phyloP scores from a whole-genome alignment of 805 yeast species.

The Debaryomyces tyrocola region DNA sequence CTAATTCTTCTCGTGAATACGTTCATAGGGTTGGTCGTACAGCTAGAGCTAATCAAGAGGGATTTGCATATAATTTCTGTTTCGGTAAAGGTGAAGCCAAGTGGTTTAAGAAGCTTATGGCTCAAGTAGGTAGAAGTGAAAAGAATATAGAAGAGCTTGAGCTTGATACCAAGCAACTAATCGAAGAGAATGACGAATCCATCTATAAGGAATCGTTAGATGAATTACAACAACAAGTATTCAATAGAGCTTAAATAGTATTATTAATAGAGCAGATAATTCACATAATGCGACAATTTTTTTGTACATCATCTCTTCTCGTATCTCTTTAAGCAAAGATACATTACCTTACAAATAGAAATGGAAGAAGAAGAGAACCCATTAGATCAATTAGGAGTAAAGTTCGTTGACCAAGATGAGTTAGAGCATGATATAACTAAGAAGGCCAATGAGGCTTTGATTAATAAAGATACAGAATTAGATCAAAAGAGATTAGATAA shows the following conservation, averaged over 20 bases:
- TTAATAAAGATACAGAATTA: constrained; percentile 63
- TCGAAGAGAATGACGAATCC: constrained; percentile 22
- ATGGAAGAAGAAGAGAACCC: background rate
- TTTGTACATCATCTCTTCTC: background rate
- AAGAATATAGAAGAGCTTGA: constrained; percentile 19
- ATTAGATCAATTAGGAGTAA: constrained; percentile 33
- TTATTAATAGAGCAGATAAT: background rate
- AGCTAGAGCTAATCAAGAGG: constrained; percentile 84
- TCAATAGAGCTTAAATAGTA: background rate
- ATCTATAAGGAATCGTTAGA: constrained; percentile 26
- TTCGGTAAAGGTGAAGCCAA: constrained; percentile 76
- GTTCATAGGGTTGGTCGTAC: constrained; percentile 97
- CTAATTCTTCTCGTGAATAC: constrained; percentile 85
- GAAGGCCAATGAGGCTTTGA: constrained; percentile 63
- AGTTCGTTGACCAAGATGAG: constrained; percentile 73
- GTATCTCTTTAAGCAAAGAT: too few relatives aligned
- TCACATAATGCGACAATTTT: background rate
- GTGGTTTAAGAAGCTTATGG: constrained; percentile 54
- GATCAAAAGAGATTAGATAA: constrained; percentile 78
- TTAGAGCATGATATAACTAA: constrained; percentile 73
- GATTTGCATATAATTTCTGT: constrained; percentile 73
- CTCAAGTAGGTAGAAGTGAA: constrained; percentile 46
- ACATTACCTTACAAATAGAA: background rate
- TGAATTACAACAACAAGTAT: constrained; percentile 21
- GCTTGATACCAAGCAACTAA: constrained; percentile 18